Evolutionary conservation across 1,284 basidiomycete genomes (phyloP).

Genomic region (Ganoderma lucidum): DNA sequence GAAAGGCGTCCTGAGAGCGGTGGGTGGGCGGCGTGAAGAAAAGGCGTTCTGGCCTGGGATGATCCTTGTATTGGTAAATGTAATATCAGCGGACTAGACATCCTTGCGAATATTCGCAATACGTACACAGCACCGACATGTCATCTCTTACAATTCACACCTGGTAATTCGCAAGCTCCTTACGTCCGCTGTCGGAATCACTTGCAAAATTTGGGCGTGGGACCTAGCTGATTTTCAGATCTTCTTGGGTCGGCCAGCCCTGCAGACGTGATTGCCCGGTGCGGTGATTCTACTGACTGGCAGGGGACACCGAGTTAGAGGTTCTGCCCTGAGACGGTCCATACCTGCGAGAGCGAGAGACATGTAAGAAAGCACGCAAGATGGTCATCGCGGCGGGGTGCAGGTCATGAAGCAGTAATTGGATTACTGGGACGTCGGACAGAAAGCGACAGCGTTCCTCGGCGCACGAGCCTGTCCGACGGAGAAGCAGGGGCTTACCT

Average conservation of each 20-base stretch:
- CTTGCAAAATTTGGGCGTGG: conserved; percentile 24
- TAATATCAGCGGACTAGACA: conserved; percentile 21
- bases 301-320: conserved; percentile 18
- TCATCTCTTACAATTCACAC: conserved; percentile 27
- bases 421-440: conserved; percentile 20
- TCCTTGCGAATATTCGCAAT: conserved; percentile 25
- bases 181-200: conserved; percentile 15
- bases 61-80: conserved; percentile 29
- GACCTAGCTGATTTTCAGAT: conserved; percentile 26
- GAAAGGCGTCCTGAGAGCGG: conserved; percentile 29
- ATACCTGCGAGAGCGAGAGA: conserved; percentile 18
- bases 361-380: conserved; percentile 18
- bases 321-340: conserved; percentile 13
- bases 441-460: conserved; percentile 28
- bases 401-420: conserved; percentile 21
- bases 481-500: conserved; percentile 40
- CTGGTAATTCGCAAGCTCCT: conserved; percentile 19
- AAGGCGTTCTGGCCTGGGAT: conserved; percentile 29
- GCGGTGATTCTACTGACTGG: conserved; percentile 26
- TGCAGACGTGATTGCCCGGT: conserved; percentile 20
- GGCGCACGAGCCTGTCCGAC: conserved; percentile 33
- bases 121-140: conserved; percentile 16
- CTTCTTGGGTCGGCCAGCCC: conserved; percentile 16
- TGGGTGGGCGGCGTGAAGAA: conserved; percentile 31
- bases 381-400: conserved; percentile 20